Base-by-base conservation (phyloP, 148 eudicot genomes). In the Dysphania ambrosioides region DNA sequence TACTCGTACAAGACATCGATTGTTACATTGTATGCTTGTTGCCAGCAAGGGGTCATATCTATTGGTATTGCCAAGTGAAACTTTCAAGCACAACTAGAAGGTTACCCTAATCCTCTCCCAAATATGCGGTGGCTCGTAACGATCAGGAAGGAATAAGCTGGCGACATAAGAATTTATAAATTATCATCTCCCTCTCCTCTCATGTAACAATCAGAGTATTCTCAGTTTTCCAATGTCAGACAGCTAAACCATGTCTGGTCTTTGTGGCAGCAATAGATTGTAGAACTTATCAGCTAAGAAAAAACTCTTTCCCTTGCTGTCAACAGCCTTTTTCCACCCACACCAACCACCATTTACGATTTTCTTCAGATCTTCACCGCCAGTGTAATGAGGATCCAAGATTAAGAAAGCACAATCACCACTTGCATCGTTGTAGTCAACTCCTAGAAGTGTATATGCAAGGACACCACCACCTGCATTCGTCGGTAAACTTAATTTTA, bases 361-460 rank as follows among this genome's bases (percentile, higher is more conserved):
- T 83, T 92, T 95, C 89, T 89, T 95, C 32, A 86, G 77, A 79
- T 95, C 99, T 18, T 95, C 99, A 35, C 77, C 63, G 4, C 99
- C 94, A 0, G 97, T 92, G 69, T 90, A 95, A 77, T 95, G 99
- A 80, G 99, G 99, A 83, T 95, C 99, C 23, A 95, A 84, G 76
- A 92, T 90, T n/a, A 95, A 89, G 81, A 92, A 95, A 5, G 97
- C 97, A 40, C 94, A 92, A 78, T 95, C 99, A 26, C 99, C 97
- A 23, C 87, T 95, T 13, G 76, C 78, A 23, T 95, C 94, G 21
- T 90, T 88, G 84, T 88, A 95, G 75, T 92, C 97, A 21, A 95
- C 91, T 77, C 99, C 99, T 79, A 95, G 64, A 61, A 95, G 99
- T 26, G 99, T 95, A 65, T 95, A 95, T n/a, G 99, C 99, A 38